Evolutionary conservation across 169 alveolate genomes (phyloP).

Genomic region (Condylostoma magnum): DNA sequence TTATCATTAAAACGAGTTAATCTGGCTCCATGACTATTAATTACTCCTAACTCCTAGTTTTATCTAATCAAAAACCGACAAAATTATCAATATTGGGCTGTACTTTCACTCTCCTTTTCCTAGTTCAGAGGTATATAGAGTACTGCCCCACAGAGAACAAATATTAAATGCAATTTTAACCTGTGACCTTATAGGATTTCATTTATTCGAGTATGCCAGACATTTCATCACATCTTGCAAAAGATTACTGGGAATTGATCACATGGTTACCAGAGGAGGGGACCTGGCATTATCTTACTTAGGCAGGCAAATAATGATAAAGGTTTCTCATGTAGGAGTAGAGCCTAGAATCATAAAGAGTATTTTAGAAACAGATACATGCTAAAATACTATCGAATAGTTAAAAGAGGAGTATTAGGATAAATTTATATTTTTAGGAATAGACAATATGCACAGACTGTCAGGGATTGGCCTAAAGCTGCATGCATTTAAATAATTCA

Average conservation of each 20-base stretch:
- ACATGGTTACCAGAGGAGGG: slow-evolving; percentile 82
- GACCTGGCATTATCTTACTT: slow-evolving; percentile 78
- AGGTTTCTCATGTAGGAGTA: slow-evolving; percentile 11
- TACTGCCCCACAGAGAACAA: slow-evolving; percentile 88
- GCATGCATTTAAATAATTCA: slow-evolving; percentile 4
- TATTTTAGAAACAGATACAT: background rate
- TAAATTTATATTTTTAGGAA: background rate
- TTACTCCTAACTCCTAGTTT: slow-evolving; percentile 83
- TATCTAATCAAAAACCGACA: slow-evolving; percentile 52
- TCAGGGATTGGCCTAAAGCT: slow-evolving; percentile 22
- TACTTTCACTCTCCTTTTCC: slow-evolving; percentile 96
- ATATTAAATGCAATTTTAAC: slow-evolving; percentile 86
- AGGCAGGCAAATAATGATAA: slow-evolving; percentile 74
- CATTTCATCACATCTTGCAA: slow-evolving; percentile 85
- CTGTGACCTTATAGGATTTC: slow-evolving; percentile 94
- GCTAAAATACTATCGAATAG: background rate
- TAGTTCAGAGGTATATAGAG: slow-evolving; percentile 84
- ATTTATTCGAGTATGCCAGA: slow-evolving; percentile 90
- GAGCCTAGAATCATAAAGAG: slow-evolving; percentile 1
- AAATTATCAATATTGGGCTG: slow-evolving; percentile 84
- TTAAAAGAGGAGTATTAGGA: slow-evolving; percentile 2
- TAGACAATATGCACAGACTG: slow-evolving; percentile 14
- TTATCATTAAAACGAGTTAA: slow-evolving; percentile 47
- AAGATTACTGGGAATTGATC: slow-evolving; percentile 86
- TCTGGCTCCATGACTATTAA: slow-evolving; percentile 92